Conservation (phyloP, 768 basidiomycete genomes). For the Porphyrellus cyaneotinctus region DNA sequence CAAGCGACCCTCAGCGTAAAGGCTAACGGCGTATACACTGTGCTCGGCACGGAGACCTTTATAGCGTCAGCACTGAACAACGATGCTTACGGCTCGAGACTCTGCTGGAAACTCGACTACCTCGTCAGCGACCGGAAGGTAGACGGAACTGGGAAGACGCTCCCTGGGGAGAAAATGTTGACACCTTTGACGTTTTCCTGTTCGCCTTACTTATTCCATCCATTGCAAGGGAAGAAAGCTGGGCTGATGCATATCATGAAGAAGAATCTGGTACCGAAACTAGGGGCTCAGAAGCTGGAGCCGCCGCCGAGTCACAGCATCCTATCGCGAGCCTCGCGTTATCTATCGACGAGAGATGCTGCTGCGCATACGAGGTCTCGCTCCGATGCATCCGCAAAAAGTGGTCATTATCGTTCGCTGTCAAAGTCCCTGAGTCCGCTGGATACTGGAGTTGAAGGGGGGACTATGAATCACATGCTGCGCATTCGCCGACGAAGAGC, state of each 20-base stretch:
- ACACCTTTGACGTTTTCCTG: constrained; percentile 75
- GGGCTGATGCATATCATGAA: constrained; percentile 66
- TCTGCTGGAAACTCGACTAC: constrained; percentile 80
- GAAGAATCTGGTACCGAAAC: constrained; percentile 64
- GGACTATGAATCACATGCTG: constrained; percentile 6
- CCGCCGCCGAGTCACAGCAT: constrained; percentile 31
- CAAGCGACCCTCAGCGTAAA: constrained; percentile 70
- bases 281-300: constrained; percentile 58
- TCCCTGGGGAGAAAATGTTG: constrained; percentile 66
- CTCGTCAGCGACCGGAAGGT: constrained; percentile 57
- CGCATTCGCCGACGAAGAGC: constrained; percentile 38
- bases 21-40: constrained; percentile 69
- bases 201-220: constrained; percentile 58
- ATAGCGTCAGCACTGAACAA: constrained; percentile 13
- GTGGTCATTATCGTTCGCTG: constrained; percentile 4
- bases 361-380: constrained; percentile 19
- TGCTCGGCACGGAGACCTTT: constrained; percentile 59
- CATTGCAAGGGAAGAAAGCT: constrained; percentile 61
- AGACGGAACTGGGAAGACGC: constrained; percentile 41
- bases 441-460: background rate
- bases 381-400: constrained; percentile 22
- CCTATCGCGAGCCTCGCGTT: constrained; percentile 1
- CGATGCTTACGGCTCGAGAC: constrained; percentile 30
- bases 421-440: constrained; percentile 8
- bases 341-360: constrained; percentile 2